Base-by-base conservation (phyloP, 2,329 filamentous ascomycete species). In the Acarospora socialis region DNA sequence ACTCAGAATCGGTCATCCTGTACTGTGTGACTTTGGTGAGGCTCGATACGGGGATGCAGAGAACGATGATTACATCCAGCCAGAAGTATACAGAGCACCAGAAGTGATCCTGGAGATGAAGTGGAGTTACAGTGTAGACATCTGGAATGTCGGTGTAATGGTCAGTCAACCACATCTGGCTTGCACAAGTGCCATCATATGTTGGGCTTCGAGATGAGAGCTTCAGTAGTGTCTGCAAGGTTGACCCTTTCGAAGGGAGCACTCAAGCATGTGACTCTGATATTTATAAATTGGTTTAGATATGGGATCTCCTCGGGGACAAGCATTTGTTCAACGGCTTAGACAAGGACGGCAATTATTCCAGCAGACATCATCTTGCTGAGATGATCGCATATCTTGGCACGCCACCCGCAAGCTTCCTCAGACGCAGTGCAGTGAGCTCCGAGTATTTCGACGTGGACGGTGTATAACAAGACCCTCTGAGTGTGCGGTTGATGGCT, bases 111-210 rank as follows among this genome's bases (percentile, higher is more conserved):
- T 46, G 21, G 31, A 36, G 3, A 37, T 32, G 9, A 19, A 26
- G 7, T 47, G 43, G 44, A 33, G 30, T 16, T 45, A 36, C 28
- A 44, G 43, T 30, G 42, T 37, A 13, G 43, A 47, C 32, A 44
- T 47, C 21, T 47, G 44, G 43, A 44, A 44, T 30, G 19, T 45
- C 23, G 41, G 36, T 15, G 18, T 37, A 14, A 34, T 47, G 37
- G 41, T 45, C 14, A 38, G 43, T 23, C 14, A 25, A 25, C 4
- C 5, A n/a, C 12, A 7, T 6, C 22, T 4, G 22, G 5, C 12
- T 7, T 2, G 6, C 22, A 25, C 2, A 14, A 4, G 12, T 14
- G 4, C 4, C 2, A 4, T 4, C 5, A 5, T 2, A 13, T 6
- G 22, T 14, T 9, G 22, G 5, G 22, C 4, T n/a, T 9, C 22